Evolutionary conservation across 345 rosid genomes (phyloP), one percentile per base, ranked within the genome.

Genomic region (Melastoma malabathricum): DNA sequence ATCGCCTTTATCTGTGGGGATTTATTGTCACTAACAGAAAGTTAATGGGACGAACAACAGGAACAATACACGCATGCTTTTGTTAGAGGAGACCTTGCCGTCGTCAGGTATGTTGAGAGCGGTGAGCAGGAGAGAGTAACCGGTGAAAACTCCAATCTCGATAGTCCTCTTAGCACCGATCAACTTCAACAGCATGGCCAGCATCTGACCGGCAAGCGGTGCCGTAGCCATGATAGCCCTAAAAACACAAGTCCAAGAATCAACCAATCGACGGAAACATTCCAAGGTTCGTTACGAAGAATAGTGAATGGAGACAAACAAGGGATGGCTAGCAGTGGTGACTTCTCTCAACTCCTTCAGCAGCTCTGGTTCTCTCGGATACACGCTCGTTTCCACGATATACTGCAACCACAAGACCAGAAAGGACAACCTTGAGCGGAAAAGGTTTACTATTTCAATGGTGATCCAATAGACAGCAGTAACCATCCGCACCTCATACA

Each of bases 121-220:
- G 47, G 89, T 81, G 53, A 75, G 81, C 50, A 84, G 86, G 61
- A 81, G 94, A 44, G 94, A 81, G 66, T 84, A 84, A 8, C 94
- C 84, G 43, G 89, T 81, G 71, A 67, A 81, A 61, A 79, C 86
- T 25, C 89, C 89, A 16, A 84, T 34, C 57, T 84, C 82, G 39
- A 81, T 84, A 0, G 83, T 84, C 49, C 56, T 81, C 16, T 58
- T 81, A 1, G 84, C 82, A 55, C 81, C 66, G 2, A 64, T 56
- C n/a, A 84, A 72, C 52, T 71, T 69, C 62, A 84, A 45, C 23
- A 84, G 64, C 75, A 78, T 68, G 34, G 59, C 63, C 20, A 84
- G 63, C 23, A 81, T 51, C 67, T 84, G 88, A 8, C 85, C 88
- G 43, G 83, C 75, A 55, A 78, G 85, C 1, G 94, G 88, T 25